These are phyloP conservation scores for Scedosporium boydii DNA, from an alignment of 2,329 filamentous ascomycete species.

Conservation along the genomic window DNA sequence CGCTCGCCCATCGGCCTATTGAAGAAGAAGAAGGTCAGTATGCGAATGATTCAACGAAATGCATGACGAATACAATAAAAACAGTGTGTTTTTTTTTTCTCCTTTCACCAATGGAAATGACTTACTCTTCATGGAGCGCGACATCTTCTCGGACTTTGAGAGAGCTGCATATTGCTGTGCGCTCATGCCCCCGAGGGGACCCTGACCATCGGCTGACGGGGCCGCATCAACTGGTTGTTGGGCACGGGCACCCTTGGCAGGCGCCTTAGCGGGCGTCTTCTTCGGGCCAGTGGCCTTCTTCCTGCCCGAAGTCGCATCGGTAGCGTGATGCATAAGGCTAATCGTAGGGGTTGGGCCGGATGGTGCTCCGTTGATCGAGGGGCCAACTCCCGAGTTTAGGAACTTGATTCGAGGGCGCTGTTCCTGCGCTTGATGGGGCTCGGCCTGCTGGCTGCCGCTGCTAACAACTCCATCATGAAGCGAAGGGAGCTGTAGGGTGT, in stretches of 20 bases:
- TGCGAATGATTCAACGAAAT: not conserved
- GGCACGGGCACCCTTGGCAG: not conserved
- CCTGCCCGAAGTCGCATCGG: not conserved
- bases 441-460: not conserved
- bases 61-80: too few relatives aligned
- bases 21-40: slow-evolving; percentile 15
- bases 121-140: slow-evolving; percentile 55
- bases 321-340: not conserved
- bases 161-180: slow-evolving; percentile 49
- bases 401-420: slow-evolving; percentile 3
- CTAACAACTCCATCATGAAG: not conserved
- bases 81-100: too few relatives aligned
- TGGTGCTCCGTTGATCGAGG: not conserved
- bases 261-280: not conserved
- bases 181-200: slow-evolving; percentile 9
- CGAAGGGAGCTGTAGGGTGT: not conserved
- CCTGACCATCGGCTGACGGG: not conserved
- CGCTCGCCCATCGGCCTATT: slow-evolving; percentile 49
- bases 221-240: not conserved
- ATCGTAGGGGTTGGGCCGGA: not conserved
- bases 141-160: slow-evolving; percentile 59
- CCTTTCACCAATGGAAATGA: slow-evolving; percentile 4
- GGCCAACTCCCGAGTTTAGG: not conserved
- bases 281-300: not conserved
- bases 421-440: not conserved